These are phyloP conservation scores for Aegilops umbellulata DNA, from an alignment of 176 grass and related monocot genomes.

Conservation along the genomic window DNA sequence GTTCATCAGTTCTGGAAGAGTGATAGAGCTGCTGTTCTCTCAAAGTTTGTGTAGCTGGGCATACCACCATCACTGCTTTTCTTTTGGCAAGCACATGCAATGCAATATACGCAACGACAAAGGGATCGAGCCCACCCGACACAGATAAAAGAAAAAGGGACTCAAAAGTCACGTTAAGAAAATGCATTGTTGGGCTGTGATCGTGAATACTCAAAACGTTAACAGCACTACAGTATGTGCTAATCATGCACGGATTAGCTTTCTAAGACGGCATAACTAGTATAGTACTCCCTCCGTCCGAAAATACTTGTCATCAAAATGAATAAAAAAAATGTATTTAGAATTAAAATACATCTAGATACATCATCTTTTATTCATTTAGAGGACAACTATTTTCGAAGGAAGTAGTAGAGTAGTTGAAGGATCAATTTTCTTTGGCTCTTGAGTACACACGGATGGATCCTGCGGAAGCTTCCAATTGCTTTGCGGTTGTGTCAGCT, in stretches of 20 bases:
- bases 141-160: not conserved
- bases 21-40: not conserved
- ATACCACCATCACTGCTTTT: not conserved
- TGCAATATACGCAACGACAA: not conserved
- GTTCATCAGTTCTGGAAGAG: not conserved
- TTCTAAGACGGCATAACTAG: not conserved
- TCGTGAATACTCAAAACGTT: not conserved
- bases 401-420: not conserved
- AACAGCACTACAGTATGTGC: too few relatives aligned
- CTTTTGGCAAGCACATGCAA: conserved; percentile 33
- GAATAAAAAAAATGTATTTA: too few relatives aligned
- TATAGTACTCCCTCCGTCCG: too few relatives aligned
- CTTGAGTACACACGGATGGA: not conserved
- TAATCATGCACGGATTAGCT: not conserved
- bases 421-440: not conserved
- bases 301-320: too few relatives aligned
- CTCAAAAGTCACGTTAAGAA: not conserved
- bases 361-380: too few relatives aligned
- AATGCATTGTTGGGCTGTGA: not conserved
- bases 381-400: too few relatives aligned
- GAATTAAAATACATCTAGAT: too few relatives aligned
- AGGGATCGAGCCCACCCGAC: not conserved
- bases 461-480: conserved; percentile 24
- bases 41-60: not conserved
- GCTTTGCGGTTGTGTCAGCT: not conserved